Conservation (phyloP, 352 stramenopile species). For the Globisporangium solare region DNA sequence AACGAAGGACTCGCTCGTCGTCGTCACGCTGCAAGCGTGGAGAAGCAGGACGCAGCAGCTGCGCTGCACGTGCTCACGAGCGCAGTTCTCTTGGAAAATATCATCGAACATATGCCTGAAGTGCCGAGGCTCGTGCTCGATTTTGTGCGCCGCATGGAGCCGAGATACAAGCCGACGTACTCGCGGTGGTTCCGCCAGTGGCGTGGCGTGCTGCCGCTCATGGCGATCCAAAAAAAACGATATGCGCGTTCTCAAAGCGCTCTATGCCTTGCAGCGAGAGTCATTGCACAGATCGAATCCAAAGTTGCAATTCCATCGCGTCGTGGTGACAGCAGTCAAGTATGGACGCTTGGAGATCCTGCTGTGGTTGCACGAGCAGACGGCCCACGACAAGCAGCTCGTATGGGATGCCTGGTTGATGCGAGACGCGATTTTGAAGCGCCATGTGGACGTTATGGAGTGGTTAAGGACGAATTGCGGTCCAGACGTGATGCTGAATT, state of each 20-base stretch:
- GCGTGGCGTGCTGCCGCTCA: constrained; percentile 9
- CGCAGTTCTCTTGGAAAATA: neutral
- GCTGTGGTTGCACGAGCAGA: constrained; percentile 3
- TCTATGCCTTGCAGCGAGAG: constrained; percentile 2
- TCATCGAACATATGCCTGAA: constrained; percentile 1
- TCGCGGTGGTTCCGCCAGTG: constrained; percentile 6
- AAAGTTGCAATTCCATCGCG: constrained; percentile 10
- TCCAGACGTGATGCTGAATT: neutral
- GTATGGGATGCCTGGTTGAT: constrained; percentile 4
- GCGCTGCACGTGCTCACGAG: constrained; percentile 8
- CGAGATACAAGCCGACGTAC: constrained; percentile 8
- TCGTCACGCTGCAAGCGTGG: no score
- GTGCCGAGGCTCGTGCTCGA: constrained; percentile 1
- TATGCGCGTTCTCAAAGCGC: constrained; percentile 2
- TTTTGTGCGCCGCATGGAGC: constrained; percentile 1
- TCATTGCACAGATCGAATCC: neutral
- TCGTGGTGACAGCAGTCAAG: constrained; percentile 6
- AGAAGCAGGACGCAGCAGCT: neutral
- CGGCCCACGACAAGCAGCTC: neutral
- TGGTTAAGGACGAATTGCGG: neutral
- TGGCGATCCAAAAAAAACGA: constrained; percentile 6
- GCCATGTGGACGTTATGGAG: constrained; percentile 8
- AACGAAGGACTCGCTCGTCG: no score
- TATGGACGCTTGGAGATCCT: constrained; percentile 5
- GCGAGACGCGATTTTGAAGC: constrained; percentile 8